Evolutionary conservation across 495 filamentous ascomycete genomes (phyloP).

Genomic region (Tuber borchii): DNA sequence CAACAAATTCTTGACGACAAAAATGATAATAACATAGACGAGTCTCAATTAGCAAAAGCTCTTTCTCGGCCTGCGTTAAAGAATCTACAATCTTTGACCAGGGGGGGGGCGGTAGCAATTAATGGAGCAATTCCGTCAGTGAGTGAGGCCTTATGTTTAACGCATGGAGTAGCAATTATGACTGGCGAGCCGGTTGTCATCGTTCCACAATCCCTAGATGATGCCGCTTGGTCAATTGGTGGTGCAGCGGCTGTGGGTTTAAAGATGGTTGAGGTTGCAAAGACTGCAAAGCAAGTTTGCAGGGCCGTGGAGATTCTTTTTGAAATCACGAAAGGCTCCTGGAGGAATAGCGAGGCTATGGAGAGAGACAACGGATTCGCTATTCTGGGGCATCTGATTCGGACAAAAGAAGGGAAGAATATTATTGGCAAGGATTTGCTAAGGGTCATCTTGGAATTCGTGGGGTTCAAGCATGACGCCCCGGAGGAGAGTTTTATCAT

Average conservation of each 20-base stretch:
- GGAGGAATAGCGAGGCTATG: slow-evolving; percentile 98
- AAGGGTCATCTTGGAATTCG: slow-evolving; percentile 68
- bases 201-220: slow-evolving; percentile 74
- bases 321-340: slow-evolving; percentile 74
- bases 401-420: slow-evolving; percentile 41
- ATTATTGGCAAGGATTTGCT: slow-evolving; percentile 53
- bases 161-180: slow-evolving; percentile 72
- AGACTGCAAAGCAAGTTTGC: slow-evolving; percentile 60
- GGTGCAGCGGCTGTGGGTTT: slow-evolving; percentile 78
- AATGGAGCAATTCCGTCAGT: slow-evolving; percentile 83
- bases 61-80: slow-evolving; percentile 67
- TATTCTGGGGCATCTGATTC: slow-evolving; percentile 58
- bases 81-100: slow-evolving; percentile 64
- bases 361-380: slow-evolving; percentile 91
- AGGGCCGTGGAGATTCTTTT: slow-evolving; percentile 77
- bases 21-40: slow-evolving; percentile 60
- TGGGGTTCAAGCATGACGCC: slow-evolving; percentile 71
- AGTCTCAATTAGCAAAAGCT: slow-evolving; percentile 66
- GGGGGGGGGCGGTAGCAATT: slow-evolving; percentile 70
- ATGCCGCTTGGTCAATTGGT: slow-evolving; percentile 84
- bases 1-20: slow-evolving; percentile 69
- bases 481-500: slow-evolving; percentile 70
- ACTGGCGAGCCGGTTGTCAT: slow-evolving; percentile 78
- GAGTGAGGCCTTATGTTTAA: slow-evolving; percentile 73
- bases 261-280: slow-evolving; percentile 71